These are phyloP conservation scores for Fomitopsis schrenkii DNA, from an alignment of 1,284 basidiomycete species.

Conservation along the genomic window DNA sequence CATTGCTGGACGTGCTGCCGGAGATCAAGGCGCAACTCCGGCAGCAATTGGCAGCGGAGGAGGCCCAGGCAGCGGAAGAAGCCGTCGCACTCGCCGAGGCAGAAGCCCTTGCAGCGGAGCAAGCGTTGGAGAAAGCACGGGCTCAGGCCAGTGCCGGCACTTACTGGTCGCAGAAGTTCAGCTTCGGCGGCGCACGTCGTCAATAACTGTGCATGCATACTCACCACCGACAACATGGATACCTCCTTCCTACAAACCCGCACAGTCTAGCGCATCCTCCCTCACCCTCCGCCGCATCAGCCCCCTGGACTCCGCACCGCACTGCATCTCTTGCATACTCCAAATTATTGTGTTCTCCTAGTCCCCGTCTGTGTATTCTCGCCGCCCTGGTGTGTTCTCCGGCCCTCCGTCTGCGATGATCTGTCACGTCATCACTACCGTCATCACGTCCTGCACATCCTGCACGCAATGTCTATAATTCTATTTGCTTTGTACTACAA, in stretches of 20 bases:
- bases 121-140: slow-evolving; percentile 4
- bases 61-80: slow-evolving; percentile 20
- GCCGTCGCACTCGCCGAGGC: slow-evolving; percentile 14
- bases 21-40: slow-evolving; percentile 50
- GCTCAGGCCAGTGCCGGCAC: neutral
- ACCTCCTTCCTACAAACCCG: neutral
- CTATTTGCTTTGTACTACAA: slow-evolving; percentile 1
- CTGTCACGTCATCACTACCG: neutral
- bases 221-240: neutral
- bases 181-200: neutral
- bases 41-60: slow-evolving; percentile 26
- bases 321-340: slow-evolving; percentile 16
- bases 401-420: neutral
- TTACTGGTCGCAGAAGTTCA: neutral
- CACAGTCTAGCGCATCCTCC: neutral
- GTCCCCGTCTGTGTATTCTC: neutral
- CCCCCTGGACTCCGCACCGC: neutral
- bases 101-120: slow-evolving; percentile 9
- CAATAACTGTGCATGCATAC: neutral
- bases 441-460: neutral
- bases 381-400: slow-evolving; percentile 1
- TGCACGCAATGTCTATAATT: neutral
- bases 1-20: slow-evolving; percentile 47
- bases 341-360: slow-evolving; percentile 10
- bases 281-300: neutral